Conservation (phyloP, 768 basidiomycete genomes). For the Pholiota conissans region DNA sequence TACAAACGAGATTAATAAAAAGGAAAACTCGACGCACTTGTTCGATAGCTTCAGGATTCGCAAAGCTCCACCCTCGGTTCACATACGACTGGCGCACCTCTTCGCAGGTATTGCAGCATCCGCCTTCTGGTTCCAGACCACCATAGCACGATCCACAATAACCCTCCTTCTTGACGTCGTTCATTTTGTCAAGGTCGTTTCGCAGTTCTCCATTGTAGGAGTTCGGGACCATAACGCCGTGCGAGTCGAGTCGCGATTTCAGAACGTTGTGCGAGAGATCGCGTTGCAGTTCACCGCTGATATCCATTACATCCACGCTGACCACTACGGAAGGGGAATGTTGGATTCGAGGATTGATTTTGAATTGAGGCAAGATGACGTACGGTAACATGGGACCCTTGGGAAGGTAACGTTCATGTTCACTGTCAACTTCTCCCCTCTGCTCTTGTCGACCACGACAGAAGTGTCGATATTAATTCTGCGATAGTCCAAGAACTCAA, state of each 20-base stretch:
- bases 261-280: slow-evolving; percentile 88
- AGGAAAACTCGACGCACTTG: slow-evolving; percentile 57
- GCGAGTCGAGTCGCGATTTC: slow-evolving; percentile 72
- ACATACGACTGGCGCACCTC: slow-evolving; percentile 90
- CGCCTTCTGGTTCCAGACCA: slow-evolving; percentile 67
- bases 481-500: slow-evolving; percentile 97
- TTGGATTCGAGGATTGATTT: slow-evolving; percentile 2
- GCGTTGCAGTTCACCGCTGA: slow-evolving; percentile 92
- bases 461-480: slow-evolving; percentile 85
- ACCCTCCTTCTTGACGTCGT: slow-evolving; percentile 52
- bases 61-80: slow-evolving; percentile 93
- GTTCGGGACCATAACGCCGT: slow-evolving; percentile 60
- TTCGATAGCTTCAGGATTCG: slow-evolving; percentile 86
- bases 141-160: slow-evolving; percentile 99
- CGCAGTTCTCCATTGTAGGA: slow-evolving; percentile 62
- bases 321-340: slow-evolving; percentile 57
- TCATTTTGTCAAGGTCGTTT: slow-evolving; percentile 86
- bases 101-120: slow-evolving; percentile 97
- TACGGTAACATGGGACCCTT: slow-evolving; percentile 95
- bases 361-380: slow-evolving; percentile 34
- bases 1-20: background rate
- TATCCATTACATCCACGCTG: slow-evolving; percentile 97
- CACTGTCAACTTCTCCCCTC: slow-evolving; percentile 93
- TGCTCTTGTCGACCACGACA: slow-evolving; percentile 89
- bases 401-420: slow-evolving; percentile 94